These are phyloP conservation scores for Exophiala bonariae DNA, from an alignment of 2,329 filamentous ascomycete genomes.

Conservation along the genomic window DNA sequence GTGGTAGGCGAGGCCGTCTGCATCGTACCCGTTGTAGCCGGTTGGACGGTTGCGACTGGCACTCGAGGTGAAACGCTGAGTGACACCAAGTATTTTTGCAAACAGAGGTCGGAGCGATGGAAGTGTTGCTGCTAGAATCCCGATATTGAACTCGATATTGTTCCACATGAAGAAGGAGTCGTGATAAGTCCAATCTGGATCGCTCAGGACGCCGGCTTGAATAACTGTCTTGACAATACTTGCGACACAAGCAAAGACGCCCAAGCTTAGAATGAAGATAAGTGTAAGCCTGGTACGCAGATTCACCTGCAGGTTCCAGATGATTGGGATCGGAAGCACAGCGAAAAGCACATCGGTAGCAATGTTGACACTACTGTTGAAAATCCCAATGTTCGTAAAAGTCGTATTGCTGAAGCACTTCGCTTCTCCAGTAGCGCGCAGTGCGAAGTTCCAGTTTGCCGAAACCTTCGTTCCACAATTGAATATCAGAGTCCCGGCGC, in stretches of 20 bases:
- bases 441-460: conserved; percentile 44
- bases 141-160: conserved; percentile 44
- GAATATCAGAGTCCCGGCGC: conserved; percentile 49
- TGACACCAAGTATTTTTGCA: conserved; percentile 17
- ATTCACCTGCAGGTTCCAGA: conserved; percentile 44
- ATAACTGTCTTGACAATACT: conserved; percentile 42
- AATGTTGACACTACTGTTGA: conserved; percentile 49
- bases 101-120: conserved; percentile 42
- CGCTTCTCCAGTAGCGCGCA: conserved; percentile 35
- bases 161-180: conserved; percentile 21
- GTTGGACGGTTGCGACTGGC: background rate
- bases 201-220: conserved; percentile 11
- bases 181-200: conserved; percentile 21
- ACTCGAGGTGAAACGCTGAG: conserved; percentile 15
- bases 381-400: conserved; percentile 48
- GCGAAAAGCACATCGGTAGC: conserved; percentile 47
- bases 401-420: conserved; percentile 44
- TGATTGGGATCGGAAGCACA: conserved; percentile 43
- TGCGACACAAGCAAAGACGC: conserved; percentile 45
- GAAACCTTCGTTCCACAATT: conserved; percentile 45
- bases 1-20: conserved; percentile 19
- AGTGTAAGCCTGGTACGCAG: conserved; percentile 40
- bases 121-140: conserved; percentile 42
- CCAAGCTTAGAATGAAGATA: conserved; percentile 43
- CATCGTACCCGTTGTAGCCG: conserved; percentile 14